A percentile compares a stretch with the other conserved stretches of the same genome.
Evolutionary conservation across 2,329 filamentous ascomycete genomes (phyloP).

Genomic region (Botryotinia globosa): DNA sequence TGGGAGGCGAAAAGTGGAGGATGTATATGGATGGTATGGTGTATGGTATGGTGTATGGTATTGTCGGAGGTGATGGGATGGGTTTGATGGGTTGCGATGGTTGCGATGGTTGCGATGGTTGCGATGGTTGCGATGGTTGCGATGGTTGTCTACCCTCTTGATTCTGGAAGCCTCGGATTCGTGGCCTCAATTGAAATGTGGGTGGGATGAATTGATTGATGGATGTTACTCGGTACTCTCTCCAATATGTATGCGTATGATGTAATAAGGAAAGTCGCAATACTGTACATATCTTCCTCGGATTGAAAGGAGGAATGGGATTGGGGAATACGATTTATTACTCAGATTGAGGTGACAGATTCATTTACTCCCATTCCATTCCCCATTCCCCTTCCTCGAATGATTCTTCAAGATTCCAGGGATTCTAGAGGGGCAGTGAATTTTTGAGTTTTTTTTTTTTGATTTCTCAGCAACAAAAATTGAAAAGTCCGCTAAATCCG

Average conservation of each 20-base stretch:
- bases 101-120: too few species aligned
- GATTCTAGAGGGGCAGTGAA: constrained; percentile 10
- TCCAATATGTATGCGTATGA: neutral
- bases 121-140: too few species aligned
- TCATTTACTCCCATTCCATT: neutral
- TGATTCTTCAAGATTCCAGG: constrained; percentile 6
- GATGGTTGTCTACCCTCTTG: neutral
- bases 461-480: constrained; percentile 17
- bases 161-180: neutral
- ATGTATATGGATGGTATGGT: too few species aligned
- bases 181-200: constrained; percentile 1
- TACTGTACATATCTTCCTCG: too few species aligned
- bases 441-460: constrained; percentile 2
- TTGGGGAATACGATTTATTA: neutral
- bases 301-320: neutral
- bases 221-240: too few species aligned
- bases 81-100: neutral
- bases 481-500: constrained; percentile 14
- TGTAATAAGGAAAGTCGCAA: neutral
- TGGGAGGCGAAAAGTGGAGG: neutral
- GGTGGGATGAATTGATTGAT: neutral
- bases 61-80: neutral
- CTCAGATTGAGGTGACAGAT: too few species aligned
- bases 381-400: neutral
- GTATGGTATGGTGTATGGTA: neutral